These are phyloP conservation scores for Phytophthora litchii DNA, from an alignment of 352 stramenopile species.

Conservation along the genomic window DNA sequence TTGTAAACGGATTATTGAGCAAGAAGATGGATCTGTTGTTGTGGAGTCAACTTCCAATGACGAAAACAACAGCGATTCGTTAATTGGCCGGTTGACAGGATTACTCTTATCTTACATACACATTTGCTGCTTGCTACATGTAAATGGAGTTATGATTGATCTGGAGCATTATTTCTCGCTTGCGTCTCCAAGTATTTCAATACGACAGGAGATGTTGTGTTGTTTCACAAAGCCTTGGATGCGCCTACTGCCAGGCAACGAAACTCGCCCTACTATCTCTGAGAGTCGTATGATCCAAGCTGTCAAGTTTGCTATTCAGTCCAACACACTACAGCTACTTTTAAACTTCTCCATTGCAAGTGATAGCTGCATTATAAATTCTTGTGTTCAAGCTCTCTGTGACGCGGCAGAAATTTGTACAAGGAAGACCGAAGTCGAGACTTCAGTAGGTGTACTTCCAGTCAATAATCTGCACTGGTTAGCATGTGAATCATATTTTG, in stretches of 20 bases:
- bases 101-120: conserved; percentile 33
- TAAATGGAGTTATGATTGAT: conserved; percentile 31
- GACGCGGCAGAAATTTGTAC: not conserved
- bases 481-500: conserved; percentile 33
- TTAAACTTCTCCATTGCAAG: conserved; percentile 19
- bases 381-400: conserved; percentile 22
- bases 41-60: not conserved
- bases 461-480: conserved; percentile 26
- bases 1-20: conserved; percentile 19
- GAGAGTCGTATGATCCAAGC: not conserved
- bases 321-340: conserved; percentile 6
- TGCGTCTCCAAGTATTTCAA: not conserved
- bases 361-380: conserved; percentile 11
- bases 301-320: conserved; percentile 6
- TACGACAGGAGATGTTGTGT: conserved; percentile 25
- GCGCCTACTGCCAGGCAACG: not conserved
- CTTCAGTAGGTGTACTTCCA: not conserved
- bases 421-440: conserved; percentile 1
- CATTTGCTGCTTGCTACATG: conserved; percentile 24
- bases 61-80: not conserved
- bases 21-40: conserved; percentile 1
- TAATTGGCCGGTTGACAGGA: conserved; percentile 17
- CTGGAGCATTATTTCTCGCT: conserved; percentile 25
- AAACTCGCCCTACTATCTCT: not conserved
- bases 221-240: conserved; percentile 24